Evolutionary conservation across 306 rosid species (phyloP).

Genomic region (Fagus crenata): DNA sequence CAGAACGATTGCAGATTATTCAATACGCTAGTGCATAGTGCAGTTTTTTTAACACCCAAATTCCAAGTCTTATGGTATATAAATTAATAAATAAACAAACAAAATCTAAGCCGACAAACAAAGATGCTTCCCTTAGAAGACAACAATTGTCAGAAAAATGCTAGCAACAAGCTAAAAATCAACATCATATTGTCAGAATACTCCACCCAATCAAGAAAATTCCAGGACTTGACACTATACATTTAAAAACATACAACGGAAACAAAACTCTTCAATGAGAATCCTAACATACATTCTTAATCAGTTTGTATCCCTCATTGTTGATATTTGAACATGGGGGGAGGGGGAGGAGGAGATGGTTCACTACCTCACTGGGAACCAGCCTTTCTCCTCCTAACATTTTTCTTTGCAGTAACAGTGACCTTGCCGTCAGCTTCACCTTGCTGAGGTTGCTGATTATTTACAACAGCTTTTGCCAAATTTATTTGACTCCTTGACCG

Average conservation of each 20-base stretch:
- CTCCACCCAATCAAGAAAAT: neutral
- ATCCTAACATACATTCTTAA: neutral
- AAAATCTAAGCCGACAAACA: too few relatives aligned
- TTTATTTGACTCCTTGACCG: constrained; percentile 41
- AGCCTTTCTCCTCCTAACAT: constrained; percentile 46
- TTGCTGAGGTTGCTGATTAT: constrained; percentile 39
- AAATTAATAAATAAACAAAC: too few relatives aligned
- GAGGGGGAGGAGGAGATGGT: too few relatives aligned
- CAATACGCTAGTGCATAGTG: too few relatives aligned
- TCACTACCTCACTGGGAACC: constrained; percentile 23
- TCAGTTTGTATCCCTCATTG: constrained; percentile 8
- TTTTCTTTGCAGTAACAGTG: constrained; percentile 33
- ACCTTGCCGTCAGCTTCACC: constrained; percentile 39
- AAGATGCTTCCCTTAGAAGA: too few relatives aligned
- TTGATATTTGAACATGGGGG: neutral
- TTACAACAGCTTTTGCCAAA: constrained; percentile 34
- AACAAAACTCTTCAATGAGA: neutral
- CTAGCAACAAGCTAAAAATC: neutral
- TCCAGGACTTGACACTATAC: constrained; percentile 11
- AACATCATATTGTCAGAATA: neutral
- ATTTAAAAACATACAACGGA: constrained; percentile 15
- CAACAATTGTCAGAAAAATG: neutral
- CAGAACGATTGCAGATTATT: too few relatives aligned
- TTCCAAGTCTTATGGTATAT: too few relatives aligned
- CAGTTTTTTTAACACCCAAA: too few relatives aligned